These are phyloP conservation scores for Phytophthora litchii DNA, from an alignment of 352 stramenopile genomes.

Conservation along the genomic window DNA sequence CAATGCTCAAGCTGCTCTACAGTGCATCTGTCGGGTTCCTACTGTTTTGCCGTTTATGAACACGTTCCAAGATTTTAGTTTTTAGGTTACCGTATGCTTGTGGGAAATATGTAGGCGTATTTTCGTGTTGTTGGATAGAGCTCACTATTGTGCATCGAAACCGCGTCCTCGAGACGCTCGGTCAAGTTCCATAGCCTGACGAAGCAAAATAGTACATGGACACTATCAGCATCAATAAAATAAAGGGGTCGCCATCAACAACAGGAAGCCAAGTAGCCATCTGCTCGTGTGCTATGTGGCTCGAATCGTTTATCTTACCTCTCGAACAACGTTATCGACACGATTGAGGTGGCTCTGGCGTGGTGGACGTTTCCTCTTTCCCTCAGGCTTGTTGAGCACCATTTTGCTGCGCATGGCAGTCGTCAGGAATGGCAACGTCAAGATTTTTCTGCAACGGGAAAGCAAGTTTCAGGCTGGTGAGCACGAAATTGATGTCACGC, in stretches of 20 bases:
- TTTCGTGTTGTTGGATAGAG: slow-evolving; percentile 7
- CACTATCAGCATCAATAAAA: slow-evolving; percentile 22
- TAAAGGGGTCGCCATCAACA: background rate
- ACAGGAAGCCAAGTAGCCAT: slow-evolving; percentile 15
- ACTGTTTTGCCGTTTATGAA: background rate
- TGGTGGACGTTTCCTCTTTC: slow-evolving; percentile 58
- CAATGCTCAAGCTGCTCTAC: background rate
- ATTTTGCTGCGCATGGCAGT: slow-evolving; percentile 70
- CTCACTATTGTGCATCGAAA: slow-evolving; percentile 36
- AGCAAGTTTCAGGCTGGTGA: slow-evolving; percentile 13
- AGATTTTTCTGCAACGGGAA: slow-evolving; percentile 54
- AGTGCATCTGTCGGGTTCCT: background rate
- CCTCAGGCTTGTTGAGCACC: slow-evolving; percentile 73
- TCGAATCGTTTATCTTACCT: slow-evolving; percentile 45
- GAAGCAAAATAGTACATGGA: background rate
- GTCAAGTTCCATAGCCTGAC: slow-evolving; percentile 74
- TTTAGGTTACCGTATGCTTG: background rate
- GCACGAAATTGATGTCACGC: slow-evolving; percentile 1
- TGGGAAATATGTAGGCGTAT: slow-evolving; percentile 21
- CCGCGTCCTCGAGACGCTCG: slow-evolving; percentile 49
- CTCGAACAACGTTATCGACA: slow-evolving; percentile 70
- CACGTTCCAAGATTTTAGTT: background rate
- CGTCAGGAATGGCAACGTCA: slow-evolving; percentile 77
- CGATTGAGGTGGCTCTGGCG: slow-evolving; percentile 49
- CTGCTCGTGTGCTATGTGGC: slow-evolving; percentile 15